Evolutionary conservation across 768 basidiomycete species (phyloP).

Genomic region (Russula brevipes): DNA sequence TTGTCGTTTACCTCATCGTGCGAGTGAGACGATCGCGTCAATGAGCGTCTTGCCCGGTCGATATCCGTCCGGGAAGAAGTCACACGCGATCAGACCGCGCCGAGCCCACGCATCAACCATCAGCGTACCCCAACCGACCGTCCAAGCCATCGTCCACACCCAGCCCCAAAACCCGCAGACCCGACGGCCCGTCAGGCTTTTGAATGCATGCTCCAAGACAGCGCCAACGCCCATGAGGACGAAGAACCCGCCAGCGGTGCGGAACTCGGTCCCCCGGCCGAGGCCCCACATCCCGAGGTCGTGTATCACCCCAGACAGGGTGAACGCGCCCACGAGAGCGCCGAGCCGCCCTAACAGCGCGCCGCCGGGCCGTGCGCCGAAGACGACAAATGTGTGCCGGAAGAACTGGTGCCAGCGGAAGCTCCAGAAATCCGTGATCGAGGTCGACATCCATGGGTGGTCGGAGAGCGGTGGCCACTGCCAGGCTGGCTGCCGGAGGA

Average conservation of each 20-base stretch:
- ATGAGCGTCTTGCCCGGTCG: conserved; percentile 12
- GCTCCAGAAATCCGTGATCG: conserved; percentile 38
- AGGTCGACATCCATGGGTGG: conserved; percentile 36
- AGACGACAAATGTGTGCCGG: conserved; percentile 31
- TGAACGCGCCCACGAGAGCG: conserved; percentile 52
- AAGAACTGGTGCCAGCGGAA: conserved; percentile 38
- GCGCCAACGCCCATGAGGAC: conserved; percentile 53
- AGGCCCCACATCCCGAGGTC: conserved; percentile 57
- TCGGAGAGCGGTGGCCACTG: conserved; percentile 37
- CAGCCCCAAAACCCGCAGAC: conserved; percentile 48
- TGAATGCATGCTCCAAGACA: conserved; percentile 46
- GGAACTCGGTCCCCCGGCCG: conserved; percentile 48
- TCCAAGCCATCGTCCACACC: conserved; percentile 51
- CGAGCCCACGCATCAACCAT: conserved; percentile 22
- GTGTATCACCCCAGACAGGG: conserved; percentile 55
- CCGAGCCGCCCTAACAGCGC: conserved; percentile 46
- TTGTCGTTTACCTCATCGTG: neutral
- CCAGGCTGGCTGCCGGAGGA: conserved; percentile 32
- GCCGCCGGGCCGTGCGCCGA: conserved; percentile 34
- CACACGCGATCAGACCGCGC: conserved; percentile 12
- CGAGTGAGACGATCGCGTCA: neutral
- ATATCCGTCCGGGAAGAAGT: neutral
- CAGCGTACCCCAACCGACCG: conserved; percentile 38
- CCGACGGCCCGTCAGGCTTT: conserved; percentile 37
- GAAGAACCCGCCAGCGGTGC: conserved; percentile 47